These are phyloP conservation scores for Canariomyces notabilis DNA, from an alignment of 2,329 filamentous ascomycete species.

Conservation along the genomic window DNA sequence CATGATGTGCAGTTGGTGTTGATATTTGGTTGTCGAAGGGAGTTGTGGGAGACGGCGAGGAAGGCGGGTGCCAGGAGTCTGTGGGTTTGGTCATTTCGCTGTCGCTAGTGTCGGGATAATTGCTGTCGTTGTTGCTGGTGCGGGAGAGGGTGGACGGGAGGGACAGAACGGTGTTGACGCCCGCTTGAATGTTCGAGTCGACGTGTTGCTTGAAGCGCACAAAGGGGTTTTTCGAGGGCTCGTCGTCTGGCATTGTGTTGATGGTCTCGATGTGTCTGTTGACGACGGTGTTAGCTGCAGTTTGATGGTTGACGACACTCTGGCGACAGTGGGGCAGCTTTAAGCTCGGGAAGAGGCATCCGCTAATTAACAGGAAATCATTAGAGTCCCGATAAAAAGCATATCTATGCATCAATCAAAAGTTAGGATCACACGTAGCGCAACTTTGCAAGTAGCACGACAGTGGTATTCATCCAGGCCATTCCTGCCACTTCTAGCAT, in stretches of 20 bases:
- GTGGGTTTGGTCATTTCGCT: background rate
- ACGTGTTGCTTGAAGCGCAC: conserved; percentile 17
- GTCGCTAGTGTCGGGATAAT: background rate
- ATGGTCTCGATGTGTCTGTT: background rate
- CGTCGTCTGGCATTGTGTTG: background rate
- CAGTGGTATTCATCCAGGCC: too few relatives aligned
- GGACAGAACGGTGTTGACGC: conserved; percentile 4
- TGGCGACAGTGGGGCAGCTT: too few relatives aligned
- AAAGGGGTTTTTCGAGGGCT: conserved; percentile 10
- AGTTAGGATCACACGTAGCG: too few relatives aligned
- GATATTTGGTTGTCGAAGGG: background rate
- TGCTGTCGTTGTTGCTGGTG: background rate
- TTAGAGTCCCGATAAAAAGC: too few relatives aligned
- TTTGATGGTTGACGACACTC: too few relatives aligned
- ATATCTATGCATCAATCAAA: too few relatives aligned
- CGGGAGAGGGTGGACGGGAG: background rate
- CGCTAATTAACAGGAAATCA: too few relatives aligned
- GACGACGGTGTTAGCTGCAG: background rate
- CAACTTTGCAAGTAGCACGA: too few relatives aligned
- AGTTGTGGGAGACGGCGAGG: background rate
- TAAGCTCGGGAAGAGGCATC: too few relatives aligned
- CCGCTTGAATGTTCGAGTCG: conserved; percentile 13
- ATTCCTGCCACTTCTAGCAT: too few relatives aligned
- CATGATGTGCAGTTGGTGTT: background rate
- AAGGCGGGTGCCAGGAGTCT: background rate